Conservation (phyloP, 768 basidiomycete species). For the Russula lepida region DNA sequence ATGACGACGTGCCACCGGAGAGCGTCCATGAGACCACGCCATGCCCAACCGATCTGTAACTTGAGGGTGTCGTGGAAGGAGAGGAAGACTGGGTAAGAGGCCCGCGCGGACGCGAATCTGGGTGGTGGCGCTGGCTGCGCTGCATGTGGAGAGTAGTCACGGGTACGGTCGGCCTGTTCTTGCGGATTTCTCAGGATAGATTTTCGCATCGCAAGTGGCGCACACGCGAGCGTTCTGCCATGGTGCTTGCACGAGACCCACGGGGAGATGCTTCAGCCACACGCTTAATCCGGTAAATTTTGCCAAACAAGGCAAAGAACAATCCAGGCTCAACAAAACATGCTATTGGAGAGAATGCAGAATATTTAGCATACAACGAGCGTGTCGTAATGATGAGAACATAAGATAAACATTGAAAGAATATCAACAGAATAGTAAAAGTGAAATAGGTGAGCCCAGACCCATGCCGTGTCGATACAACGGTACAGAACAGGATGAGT, state of each 20-base stretch:
- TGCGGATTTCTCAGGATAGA: constrained; percentile 8
- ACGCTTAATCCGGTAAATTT: neutral
- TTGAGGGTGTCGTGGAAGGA: constrained; percentile 49
- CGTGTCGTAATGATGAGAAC: neutral
- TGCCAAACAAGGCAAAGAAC: neutral
- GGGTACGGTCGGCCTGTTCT: neutral
- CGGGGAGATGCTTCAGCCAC: neutral
- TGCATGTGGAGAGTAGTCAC: constrained; percentile 3
- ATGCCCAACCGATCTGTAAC: constrained; percentile 53
- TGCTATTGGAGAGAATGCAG: neutral
- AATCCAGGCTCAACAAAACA: neutral
- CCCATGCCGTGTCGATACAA: neutral
- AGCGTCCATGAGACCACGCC: constrained; percentile 57
- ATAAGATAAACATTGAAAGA: neutral
- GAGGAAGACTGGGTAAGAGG: constrained; percentile 62
- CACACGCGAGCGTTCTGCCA: neutral
- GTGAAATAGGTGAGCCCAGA: neutral
- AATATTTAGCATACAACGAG: constrained; percentile 3
- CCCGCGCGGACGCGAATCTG: constrained; percentile 30
- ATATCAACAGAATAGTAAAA: neutral
- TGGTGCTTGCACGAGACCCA: neutral
- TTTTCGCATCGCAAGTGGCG: neutral
- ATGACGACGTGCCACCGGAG: constrained; percentile 65
- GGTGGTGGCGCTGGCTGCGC: neutral
- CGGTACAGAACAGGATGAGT: neutral